Evolutionary conservation across 768 basidiomycete species (phyloP), one percentile per base, ranked within the genome.

Genomic region (Russula olivacea): DNA sequence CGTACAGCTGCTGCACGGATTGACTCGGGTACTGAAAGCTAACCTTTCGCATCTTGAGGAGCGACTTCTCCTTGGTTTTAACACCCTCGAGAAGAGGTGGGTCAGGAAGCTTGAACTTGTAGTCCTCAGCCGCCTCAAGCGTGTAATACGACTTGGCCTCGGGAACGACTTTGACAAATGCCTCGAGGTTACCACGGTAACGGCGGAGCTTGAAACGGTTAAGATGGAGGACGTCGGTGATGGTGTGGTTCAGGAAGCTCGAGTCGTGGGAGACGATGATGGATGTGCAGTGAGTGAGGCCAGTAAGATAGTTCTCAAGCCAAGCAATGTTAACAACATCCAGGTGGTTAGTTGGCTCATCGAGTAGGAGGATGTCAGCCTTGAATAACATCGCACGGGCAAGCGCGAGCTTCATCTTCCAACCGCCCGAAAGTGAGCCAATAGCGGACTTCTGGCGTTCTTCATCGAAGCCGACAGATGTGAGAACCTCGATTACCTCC

Each of bases 391-490:
- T 96, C 55, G 95, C 95, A 66, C 95, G 86, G 62, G 95, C 95
- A 65, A 98, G 85, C 45, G 95, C 95, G 66, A 98, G 88, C 84
- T 97, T 98, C 95, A 98, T 98, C 84, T 98, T 98, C 95, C 95
- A 97, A 81, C 95, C 95, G 84, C 95, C 95, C 49, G 95, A 98
- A 45, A 98, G 80, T 62, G 86, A 86, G 67, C 94, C 92, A 68
- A 97, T 97, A 45, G 92, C 77, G 66, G 89, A 81, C 67, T 77
- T 79, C 78, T 97, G 95, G 68, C 94, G 87, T 70, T 87, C 90
- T 65, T 88, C 90, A 66, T 77, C 84, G 84, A 98, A 98, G 66
- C 95, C 95, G 72, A 97, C 95, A 55, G 91, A 89, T 23, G 87
- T 84, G 61, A 98, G 87, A 58, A 90, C 91, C 74, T 86, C 83